These are phyloP conservation scores for Prunus yedoensis DNA, from an alignment of 331 rosid genomes.

Conservation along the genomic window DNA sequence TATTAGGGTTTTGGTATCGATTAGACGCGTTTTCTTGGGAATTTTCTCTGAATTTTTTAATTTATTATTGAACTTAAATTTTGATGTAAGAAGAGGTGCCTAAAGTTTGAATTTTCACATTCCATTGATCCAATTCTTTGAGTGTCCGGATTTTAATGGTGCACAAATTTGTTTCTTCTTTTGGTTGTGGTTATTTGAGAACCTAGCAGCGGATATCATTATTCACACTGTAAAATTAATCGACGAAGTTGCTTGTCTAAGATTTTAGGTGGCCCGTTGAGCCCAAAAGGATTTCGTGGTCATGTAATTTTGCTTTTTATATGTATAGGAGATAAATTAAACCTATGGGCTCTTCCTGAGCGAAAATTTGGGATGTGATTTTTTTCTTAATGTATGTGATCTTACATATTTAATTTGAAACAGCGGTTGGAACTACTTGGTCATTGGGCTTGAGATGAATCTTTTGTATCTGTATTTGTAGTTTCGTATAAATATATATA, in stretches of 20 bases:
- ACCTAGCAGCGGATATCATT: background rate
- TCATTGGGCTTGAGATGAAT: background rate
- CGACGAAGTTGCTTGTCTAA: background rate
- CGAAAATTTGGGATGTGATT: background rate
- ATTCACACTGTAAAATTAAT: background rate
- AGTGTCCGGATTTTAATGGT: background rate
- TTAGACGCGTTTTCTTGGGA: background rate
- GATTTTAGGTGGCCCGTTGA: background rate
- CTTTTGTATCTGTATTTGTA: background rate
- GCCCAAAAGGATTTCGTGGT: background rate
- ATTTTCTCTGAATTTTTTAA: background rate
- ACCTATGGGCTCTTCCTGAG: background rate
- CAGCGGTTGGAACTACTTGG: background rate
- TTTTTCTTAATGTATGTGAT: background rate
- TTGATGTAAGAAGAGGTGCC: background rate
- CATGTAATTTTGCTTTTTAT: background rate
- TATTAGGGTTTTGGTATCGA: conserved; percentile 4
- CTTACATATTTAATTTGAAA: background rate
- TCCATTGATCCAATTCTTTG: background rate
- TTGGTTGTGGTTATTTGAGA: background rate
- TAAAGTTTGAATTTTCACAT: background rate
- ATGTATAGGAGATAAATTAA: background rate
- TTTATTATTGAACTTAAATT: background rate
- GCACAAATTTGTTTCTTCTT: background rate
- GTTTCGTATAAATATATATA: background rate